Evolutionary conservation across 257 asterid species (phyloP).

Genomic region (Solanum arcanum): DNA sequence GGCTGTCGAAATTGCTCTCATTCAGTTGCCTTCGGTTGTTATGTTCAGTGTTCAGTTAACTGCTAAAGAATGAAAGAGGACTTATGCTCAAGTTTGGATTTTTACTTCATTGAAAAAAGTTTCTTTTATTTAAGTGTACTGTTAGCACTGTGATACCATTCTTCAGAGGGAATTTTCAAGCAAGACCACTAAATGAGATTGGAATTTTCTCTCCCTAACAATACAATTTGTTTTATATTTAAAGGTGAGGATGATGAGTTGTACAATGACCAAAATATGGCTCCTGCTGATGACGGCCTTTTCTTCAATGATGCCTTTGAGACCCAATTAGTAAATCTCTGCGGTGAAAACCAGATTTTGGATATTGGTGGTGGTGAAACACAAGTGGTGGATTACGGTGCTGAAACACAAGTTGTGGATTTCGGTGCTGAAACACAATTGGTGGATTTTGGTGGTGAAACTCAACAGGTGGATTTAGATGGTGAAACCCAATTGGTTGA

Average conservation of each 20-base stretch:
- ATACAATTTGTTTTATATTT: neutral
- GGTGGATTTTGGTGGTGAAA: conserved; percentile 10
- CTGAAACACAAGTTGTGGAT: conserved; percentile 13
- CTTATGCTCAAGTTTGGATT: neutral
- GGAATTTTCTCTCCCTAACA: conserved; percentile 11
- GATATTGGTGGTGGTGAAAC: conserved; percentile 9
- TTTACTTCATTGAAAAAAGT: neutral
- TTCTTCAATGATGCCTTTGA: conserved; percentile 43
- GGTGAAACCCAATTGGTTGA: conserved; percentile 56
- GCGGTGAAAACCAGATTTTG: conserved; percentile 2
- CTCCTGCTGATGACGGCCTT: conserved; percentile 38
- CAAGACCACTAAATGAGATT: neutral
- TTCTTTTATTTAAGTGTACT: neutral
- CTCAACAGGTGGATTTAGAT: conserved; percentile 9
- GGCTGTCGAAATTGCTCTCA: neutral
- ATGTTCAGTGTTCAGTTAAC: neutral
- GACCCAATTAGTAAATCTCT: conserved; percentile 23
- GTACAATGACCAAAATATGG: conserved; percentile 8
- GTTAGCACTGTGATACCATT: neutral
- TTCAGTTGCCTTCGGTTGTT: neutral
- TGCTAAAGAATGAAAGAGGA: neutral
- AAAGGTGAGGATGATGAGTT: conserved; percentile 22
- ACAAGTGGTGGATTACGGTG: conserved; percentile 8
- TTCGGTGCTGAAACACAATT: conserved; percentile 11
- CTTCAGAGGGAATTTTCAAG: neutral